Evolutionary conservation across 2,329 filamentous ascomycete species (phyloP).

Genomic region (Trichoderma oligosporum): DNA sequence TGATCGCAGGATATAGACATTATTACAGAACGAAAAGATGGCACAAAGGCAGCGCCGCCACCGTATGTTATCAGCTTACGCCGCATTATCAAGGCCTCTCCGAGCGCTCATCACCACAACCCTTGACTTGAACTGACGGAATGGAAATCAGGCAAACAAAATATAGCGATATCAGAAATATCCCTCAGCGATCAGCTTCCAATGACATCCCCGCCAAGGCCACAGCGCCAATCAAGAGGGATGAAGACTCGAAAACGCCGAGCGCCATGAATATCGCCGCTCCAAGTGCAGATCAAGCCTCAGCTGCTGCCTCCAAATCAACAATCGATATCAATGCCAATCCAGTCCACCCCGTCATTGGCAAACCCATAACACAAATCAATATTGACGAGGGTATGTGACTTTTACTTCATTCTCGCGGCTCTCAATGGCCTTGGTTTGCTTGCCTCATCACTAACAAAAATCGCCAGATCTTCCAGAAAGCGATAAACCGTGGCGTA

Average conservation of each 20-base stretch:
- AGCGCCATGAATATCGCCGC: slow-evolving; percentile 32
- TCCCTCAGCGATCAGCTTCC: slow-evolving; percentile 56
- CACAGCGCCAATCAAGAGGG: slow-evolving; percentile 44
- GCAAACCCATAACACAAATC: slow-evolving; percentile 74
- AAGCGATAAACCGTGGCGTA: slow-evolving; percentile 91
- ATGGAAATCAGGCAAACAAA: slow-evolving; percentile 48
- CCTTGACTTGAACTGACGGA: background rate
- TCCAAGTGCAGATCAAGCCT: slow-evolving; percentile 51
- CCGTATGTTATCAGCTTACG: slow-evolving; percentile 42
- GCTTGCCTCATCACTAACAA: background rate
- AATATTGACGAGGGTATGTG: slow-evolving; percentile 64
- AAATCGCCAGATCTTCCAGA: slow-evolving; percentile 57
- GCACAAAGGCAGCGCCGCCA: slow-evolving; percentile 56
- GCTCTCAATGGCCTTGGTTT: too few relatives aligned
- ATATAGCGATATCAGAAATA: slow-evolving; percentile 64
- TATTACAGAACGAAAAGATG: slow-evolving; percentile 64
- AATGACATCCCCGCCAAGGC: slow-evolving; percentile 49
- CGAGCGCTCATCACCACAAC: too few relatives aligned
- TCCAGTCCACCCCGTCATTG: slow-evolving; percentile 71
- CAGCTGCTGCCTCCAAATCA: slow-evolving; percentile 69
- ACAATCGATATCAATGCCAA: slow-evolving; percentile 81
- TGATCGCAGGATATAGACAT: slow-evolving; percentile 59
- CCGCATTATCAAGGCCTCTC: background rate
- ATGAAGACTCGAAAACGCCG: slow-evolving; percentile 36
- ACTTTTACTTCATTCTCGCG: too few relatives aligned